Evolutionary conservation across 768 basidiomycete genomes (phyloP), one percentile per base, ranked within the genome.

Genomic region (Boletus bicolor): DNA sequence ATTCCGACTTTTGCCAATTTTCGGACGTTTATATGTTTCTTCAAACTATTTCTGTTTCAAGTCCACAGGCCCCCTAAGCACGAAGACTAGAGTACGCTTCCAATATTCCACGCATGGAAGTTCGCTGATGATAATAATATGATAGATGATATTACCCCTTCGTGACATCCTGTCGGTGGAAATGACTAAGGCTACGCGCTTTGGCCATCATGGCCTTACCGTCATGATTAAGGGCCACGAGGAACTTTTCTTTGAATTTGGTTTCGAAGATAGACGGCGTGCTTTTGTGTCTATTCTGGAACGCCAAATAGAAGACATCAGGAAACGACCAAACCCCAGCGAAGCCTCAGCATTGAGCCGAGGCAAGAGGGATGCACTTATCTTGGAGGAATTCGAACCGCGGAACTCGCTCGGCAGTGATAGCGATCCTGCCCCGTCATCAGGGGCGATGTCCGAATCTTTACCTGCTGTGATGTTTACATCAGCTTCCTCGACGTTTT

Each of bases 211-310:
- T 64, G 96, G 96, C 28, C 81, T 98, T 19, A 84, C 91, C 36
- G 78, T 98, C 53, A 87, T 98, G 51, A 85, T 99, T 63, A 91
- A 89, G 64, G 96, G 96, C 0, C 93, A 98, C 67, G 96, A 99
- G 73, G 96, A 99, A 68, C 78, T 98, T 10, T 99, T 99, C 77
- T 89, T 98, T 64, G 97, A 99, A 72, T 96, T 99, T 68, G 78
- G 80, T 41, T 84, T 86, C 19, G 82, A 87, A 54, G 87, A 91
- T 52, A 86, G 91, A 59, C 84, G 96, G 24, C 79, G 87, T 59
- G 84, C 86, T 1, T 94, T 95, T 65, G 81, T 89, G 19, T 70
- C 70, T 12, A 76, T 95, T 19, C 75, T 99, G 44, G 85, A 94
- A 60, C 78, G 79, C 26, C 91, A 93, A 68, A 82, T 95, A 68